Percentiles rank a stretch among this genome's conserved stretches.
Conservation (phyloP, 768 basidiomycete species). For the Postia placenta region DNA sequence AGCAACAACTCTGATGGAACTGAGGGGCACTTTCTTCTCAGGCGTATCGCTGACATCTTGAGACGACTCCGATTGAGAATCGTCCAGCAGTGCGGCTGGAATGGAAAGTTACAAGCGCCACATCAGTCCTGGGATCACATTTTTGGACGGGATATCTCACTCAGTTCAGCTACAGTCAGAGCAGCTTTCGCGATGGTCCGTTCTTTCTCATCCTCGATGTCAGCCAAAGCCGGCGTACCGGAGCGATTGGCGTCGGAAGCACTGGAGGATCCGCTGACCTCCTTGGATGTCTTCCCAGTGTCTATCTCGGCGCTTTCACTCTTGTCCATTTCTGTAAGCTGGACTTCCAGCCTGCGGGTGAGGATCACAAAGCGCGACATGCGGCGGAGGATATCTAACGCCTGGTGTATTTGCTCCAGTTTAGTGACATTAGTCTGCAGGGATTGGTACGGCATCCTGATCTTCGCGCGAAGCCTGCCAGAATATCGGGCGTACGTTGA, state of each 20-base stretch:
- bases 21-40: slow-evolving; percentile 38
- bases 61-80: background rate
- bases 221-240: slow-evolving; percentile 22
- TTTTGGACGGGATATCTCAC: slow-evolving; percentile 37
- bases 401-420: slow-evolving; percentile 74
- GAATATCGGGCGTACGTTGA: slow-evolving; percentile 2
- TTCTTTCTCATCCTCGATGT: slow-evolving; percentile 74
- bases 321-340: slow-evolving; percentile 69
- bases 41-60: background rate
- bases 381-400: slow-evolving; percentile 78
- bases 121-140: background rate
- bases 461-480: slow-evolving; percentile 73
- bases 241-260: background rate
- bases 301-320: slow-evolving; percentile 13
- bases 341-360: slow-evolving; percentile 72
- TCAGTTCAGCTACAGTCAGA: slow-evolving; percentile 86
- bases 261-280: slow-evolving; percentile 7
- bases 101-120: no score
- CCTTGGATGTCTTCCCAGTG: slow-evolving; percentile 7
- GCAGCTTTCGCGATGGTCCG: slow-evolving; percentile 89
- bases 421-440: slow-evolving; percentile 66
- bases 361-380: slow-evolving; percentile 82
- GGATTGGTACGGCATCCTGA: slow-evolving; percentile 76
- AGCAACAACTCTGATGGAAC: slow-evolving; percentile 67
- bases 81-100: slow-evolving; percentile 12